Evolutionary conservation across 148 eudicot species (phyloP), one percentile per base, ranked within the genome.

Genomic region (Heliosperma pusillum): DNA sequence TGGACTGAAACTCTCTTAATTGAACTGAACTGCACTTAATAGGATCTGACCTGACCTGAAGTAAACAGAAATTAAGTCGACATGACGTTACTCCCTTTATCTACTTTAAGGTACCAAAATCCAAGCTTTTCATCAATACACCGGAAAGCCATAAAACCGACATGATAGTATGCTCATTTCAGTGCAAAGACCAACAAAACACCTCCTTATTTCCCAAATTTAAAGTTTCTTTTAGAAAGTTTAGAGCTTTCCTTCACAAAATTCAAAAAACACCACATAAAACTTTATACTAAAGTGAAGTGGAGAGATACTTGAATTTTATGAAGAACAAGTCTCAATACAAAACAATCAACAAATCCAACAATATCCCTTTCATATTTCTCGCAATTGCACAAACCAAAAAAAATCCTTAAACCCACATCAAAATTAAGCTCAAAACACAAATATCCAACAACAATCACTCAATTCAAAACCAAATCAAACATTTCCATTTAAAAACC

Each of bases 101-200:
- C 29, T n/a, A 42, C 1, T 15, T 63, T 15, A 63, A 63, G 30
- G 20, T 42, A 63, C 78, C 17, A 24, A 17, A 33, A 61, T n/a
- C 13, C 12, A 76, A 22, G 25, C 8, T 52, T 20, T 3, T 40
- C 22, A 2, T 47, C 57, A 66, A 5, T 10, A 68, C 68, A 33
- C 42, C 42, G 56, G 68, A 74, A 76, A 67, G 16, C 64, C 65
- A 56, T 55, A 57, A 67, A 76, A 65, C 10, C 53, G 9, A 7
- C 72, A 40, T 68, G 26, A 68, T 4, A 63, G 9, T 1, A 15
- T 63, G 21, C 42, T 63, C 67, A 63, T 63, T 16, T 63, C 66
- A 61, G 66, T 61, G 30, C 17, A 61, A 25, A 24, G 19, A 61
- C 12, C 66, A 24, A 61, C 66, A 2, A 61, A 61, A 1, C 30